Evolutionary conservation across 176 grass and related monocot genomes (phyloP), one percentile per base, ranked within the genome.

Genomic region (Hordeum vulgare): DNA sequence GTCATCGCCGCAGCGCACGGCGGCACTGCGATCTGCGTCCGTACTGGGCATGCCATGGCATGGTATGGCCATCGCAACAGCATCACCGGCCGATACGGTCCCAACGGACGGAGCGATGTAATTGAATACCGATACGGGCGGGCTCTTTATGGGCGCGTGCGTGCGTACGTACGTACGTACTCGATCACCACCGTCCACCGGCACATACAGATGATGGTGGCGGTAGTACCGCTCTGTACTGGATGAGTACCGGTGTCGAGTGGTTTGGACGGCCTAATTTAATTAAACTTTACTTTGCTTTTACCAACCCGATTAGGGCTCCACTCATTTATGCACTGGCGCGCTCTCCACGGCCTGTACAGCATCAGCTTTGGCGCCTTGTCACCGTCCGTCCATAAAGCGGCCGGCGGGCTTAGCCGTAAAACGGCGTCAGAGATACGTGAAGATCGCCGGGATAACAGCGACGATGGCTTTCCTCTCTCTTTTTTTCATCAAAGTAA

Each of bases 221-320:
- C 31, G 31, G 31, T 33, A 33, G 31, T 33, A 33, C 31, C 4
- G 31, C 31, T 4, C 31, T 33, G 58, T 79, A 79, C 37, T 8
- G 39, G 34, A 15, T 14, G n/a, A n/a, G 75, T 61, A 61, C 59
- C 20, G 3, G 9, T 5, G 27, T 21, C 36, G 1, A 61, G 54
- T 49, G 21, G 79, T 53, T 71, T 78, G 85, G 63, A 70, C 72
- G 73, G 18, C 10, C 73, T 77, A 78, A 83, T 70, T 61, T 64
- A n/a, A n/a, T n/a, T n/a, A n/a, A n/a, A 51, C 15, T 49, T 49
- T 1, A 17, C 45, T 49, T 49, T 49, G 15, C 45, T 2, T 49
- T 49, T 17, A 14, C 1, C 6, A 51, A 18, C 15, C 15, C 15
- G 47, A 51, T 51, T 14, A 49, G 45, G 14, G 45, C 15, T 49